These are phyloP conservation scores for Ceratocystis smalleyi DNA, from an alignment of 2,329 filamentous ascomycete genomes.

Conservation along the genomic window DNA sequence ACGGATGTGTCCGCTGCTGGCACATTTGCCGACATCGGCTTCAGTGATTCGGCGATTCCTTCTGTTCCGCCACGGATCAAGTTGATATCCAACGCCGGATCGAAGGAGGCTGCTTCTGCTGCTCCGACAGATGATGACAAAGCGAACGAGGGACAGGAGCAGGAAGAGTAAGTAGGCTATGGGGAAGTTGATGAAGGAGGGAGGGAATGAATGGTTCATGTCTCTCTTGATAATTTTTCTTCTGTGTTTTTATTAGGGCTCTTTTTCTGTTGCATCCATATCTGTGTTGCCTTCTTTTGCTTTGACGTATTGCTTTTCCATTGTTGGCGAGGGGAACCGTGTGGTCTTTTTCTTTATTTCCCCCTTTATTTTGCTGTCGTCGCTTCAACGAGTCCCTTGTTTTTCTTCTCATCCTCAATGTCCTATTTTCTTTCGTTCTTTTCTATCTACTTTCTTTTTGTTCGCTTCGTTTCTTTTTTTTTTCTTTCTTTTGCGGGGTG, in stretches of 20 bases:
- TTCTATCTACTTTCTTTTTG: not conserved
- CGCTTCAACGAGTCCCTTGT: not conserved
- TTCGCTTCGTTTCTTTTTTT: not conserved
- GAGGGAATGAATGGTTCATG: not conserved
- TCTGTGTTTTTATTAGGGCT: constrained; percentile 5
- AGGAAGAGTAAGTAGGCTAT: not conserved
- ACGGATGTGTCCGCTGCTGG: constrained; percentile 17
- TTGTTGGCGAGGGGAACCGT: not conserved
- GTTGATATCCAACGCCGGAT: constrained; percentile 34
- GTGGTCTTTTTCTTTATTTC: not conserved
- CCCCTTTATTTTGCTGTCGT: not conserved
- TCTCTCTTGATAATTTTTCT: constrained; percentile 8
- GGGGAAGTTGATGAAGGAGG: not conserved
- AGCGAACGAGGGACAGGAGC: not conserved
- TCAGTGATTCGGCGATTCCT: not conserved
- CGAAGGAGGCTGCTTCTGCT: constrained; percentile 1
- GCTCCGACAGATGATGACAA: not conserved
- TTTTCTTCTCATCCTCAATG: not conserved
- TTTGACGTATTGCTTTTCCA: constrained; percentile 2
- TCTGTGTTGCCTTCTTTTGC: not conserved
- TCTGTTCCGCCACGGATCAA: constrained; percentile 16
- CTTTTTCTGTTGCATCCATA: not conserved
- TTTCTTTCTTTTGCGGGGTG: not conserved
- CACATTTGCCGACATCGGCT: not conserved
- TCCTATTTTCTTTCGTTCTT: not conserved